Base-by-base conservation (phyloP, 345 rosid genomes). In the Anacardium occidentale region DNA sequence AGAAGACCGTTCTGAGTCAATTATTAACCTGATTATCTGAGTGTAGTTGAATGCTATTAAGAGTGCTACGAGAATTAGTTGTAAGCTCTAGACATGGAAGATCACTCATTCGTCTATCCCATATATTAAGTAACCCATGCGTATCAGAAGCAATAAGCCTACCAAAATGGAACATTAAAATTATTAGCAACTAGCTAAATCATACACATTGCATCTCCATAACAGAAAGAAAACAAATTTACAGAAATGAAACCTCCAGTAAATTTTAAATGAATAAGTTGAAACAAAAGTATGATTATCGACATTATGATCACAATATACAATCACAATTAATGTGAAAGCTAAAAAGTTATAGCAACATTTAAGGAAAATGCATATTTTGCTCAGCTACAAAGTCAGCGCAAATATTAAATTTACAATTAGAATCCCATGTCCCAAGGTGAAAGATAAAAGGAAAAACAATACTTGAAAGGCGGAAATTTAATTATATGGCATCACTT, bases 101-200 rank as follows among this genome's bases (percentile, higher is more conserved):
- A 74, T 61, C 65, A 53, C 90, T 64, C 53, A 48, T 80, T 80
- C 96, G 86, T 84, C 93, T 88, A 81, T 95, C 99, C 99, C 98
- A 95, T 66, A 92, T 52, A 80, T 83, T 85, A 67, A 95, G 79
- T 37, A 65, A 63, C 58, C 99, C 97, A 73, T 76, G 71, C 15
- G 89, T 86, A 75, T 91, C 96, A 37, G 98, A 85, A 80, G 93
- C 87, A 79, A 89, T 66, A 74, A 95, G 64, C 88, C 99, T 95
- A 75, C 70, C 65, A 64, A 60, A 57, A 73, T 26, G 37, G 53
- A 22, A 50, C 62, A 70, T 62, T 1, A 48, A 70, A 45, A 60
- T 70, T 34, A 29, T 29, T 29, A 20, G 44, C 65, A 44, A 12
- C 64, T 17, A 70, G 24, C 44, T 18, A 10, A 68, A 1, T 45